These are phyloP conservation scores for Bipolaris bicolor DNA, from an alignment of 2,329 filamentous ascomycete species.

Conservation along the genomic window DNA sequence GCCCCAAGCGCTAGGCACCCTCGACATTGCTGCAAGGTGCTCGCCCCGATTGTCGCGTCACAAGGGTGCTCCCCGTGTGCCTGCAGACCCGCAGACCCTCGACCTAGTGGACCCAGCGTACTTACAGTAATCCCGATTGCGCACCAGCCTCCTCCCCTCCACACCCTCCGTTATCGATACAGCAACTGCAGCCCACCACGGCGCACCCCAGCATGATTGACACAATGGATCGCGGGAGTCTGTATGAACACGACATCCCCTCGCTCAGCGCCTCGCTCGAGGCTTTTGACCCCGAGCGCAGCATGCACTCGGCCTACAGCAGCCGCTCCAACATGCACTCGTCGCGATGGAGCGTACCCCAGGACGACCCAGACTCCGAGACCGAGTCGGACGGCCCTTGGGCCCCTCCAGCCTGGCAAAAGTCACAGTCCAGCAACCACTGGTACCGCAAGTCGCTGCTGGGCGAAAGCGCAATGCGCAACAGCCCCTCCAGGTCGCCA, in stretches of 20 bases:
- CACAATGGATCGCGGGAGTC: constrained; percentile 41
- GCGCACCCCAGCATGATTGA: constrained; percentile 32
- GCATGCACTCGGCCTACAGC: constrained; percentile 44
- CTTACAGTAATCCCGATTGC: constrained; percentile 20
- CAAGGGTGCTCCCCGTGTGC: constrained; percentile 44
- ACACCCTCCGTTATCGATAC: constrained; percentile 14
- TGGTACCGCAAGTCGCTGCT: constrained; percentile 59
- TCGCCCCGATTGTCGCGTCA: constrained; percentile 38
- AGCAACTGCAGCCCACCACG: constrained; percentile 2
- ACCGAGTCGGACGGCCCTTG: constrained; percentile 60
- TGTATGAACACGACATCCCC: constrained; percentile 48
- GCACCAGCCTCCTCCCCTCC: constrained; percentile 29
- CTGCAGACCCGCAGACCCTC: constrained; percentile 31
- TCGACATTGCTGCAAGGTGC: constrained; percentile 14
- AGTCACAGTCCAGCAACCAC: constrained; percentile 58
- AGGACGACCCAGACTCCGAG: constrained; percentile 51
- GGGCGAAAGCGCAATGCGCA: constrained; percentile 45
- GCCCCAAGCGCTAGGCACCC: constrained; percentile 32
- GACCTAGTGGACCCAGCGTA: constrained; percentile 28
- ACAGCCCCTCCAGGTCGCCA: constrained; percentile 61
- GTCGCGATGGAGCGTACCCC: constrained; percentile 45
- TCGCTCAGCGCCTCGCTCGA: constrained; percentile 49
- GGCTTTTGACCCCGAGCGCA: constrained; percentile 49
- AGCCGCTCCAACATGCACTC: constrained; percentile 70
- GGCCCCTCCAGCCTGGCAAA: constrained; percentile 70